A percentile compares a stretch with the other conserved stretches of the same genome.
These are phyloP conservation scores for Tolypocladium album DNA, from an alignment of 2,329 filamentous ascomycete genomes.

Conservation along the genomic window DNA sequence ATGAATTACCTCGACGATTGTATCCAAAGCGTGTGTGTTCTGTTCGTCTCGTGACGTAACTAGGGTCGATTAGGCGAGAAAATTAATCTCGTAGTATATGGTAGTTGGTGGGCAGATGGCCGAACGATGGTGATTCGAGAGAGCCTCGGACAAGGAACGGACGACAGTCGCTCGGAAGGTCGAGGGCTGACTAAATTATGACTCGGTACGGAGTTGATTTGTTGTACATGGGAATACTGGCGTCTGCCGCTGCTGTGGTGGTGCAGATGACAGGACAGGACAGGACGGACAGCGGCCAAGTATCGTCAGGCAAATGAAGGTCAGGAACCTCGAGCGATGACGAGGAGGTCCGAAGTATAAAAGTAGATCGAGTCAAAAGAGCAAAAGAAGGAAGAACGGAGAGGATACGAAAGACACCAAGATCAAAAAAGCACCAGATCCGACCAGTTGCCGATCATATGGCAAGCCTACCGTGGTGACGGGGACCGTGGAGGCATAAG, in stretches of 20 bases:
- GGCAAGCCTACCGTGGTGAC: conserved; percentile 27
- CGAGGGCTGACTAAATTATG: conserved; percentile 20
- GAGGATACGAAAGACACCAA: conserved; percentile 34
- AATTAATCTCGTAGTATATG: conserved; percentile 6
- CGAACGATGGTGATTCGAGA: conserved; percentile 6
- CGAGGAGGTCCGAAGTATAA: conserved; percentile 28
- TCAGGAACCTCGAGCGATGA: conserved; percentile 22
- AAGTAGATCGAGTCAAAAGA: conserved; percentile 25
- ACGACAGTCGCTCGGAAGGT: conserved; percentile 26
- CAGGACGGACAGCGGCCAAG: conserved; percentile 5
- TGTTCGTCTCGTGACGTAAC: conserved; percentile 5
- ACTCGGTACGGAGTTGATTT: conserved; percentile 15
- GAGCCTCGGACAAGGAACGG: conserved; percentile 29
- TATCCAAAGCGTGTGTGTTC: neutral
- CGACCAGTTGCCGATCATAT: conserved; percentile 39
- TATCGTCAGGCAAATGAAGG: conserved; percentile 28
- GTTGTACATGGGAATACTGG: conserved; percentile 17
- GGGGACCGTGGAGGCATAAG: conserved; percentile 38
- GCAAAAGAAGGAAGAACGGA: conserved; percentile 39
- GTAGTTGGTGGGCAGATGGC: neutral
- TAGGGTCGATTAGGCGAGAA: conserved; percentile 6
- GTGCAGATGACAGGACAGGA: conserved; percentile 7
- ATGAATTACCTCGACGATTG: neutral
- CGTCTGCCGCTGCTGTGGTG: conserved; percentile 1
- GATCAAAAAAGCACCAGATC: conserved; percentile 27